Percentiles rank a stretch among this genome's conserved stretches.
These are phyloP conservation scores for Spathaspora passalidarum DNA, from an alignment of 805 yeast genomes.

Conservation along the genomic window DNA sequence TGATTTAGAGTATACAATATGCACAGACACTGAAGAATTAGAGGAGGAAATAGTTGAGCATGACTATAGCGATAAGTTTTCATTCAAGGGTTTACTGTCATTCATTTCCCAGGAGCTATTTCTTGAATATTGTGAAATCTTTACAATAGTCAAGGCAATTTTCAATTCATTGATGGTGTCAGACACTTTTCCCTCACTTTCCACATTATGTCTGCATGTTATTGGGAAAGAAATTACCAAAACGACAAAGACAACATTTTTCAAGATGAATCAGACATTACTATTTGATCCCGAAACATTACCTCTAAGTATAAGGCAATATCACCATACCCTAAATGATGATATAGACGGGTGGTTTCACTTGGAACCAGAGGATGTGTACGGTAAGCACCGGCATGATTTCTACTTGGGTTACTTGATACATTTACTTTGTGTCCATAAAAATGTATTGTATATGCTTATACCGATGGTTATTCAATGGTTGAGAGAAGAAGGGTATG, in stretches of 20 bases:
- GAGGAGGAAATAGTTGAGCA: background rate
- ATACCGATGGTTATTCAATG: conserved; percentile 37
- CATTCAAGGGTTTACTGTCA: conserved; percentile 15
- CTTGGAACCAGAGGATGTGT: conserved; percentile 26
- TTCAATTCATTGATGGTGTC: conserved; percentile 11
- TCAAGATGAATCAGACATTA: conserved; percentile 26
- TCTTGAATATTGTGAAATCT: conserved; percentile 28
- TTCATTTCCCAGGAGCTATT: conserved; percentile 25
- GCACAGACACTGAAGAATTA: background rate
- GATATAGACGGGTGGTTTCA: conserved; percentile 38
- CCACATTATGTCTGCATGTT: conserved; percentile 21
- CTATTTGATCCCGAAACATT: conserved; percentile 25
- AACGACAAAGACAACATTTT: conserved; percentile 32
- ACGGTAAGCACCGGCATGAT: conserved; percentile 18
- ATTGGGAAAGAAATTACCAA: conserved; percentile 34
- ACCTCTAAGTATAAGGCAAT: conserved; percentile 19
- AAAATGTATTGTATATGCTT: conserved; percentile 28
- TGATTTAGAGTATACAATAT: background rate
- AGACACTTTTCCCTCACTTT: conserved; percentile 10
- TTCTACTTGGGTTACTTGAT: conserved; percentile 33
- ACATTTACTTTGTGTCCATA: conserved; percentile 33
- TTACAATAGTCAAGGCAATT: conserved; percentile 25
- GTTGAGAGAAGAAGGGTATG: conserved; percentile 21
- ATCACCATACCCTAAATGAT: conserved; percentile 22
- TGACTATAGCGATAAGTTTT: background rate